phyloP scores from a whole-genome alignment of 208 protist genomes.

The Trypanosoma avium region DNA sequence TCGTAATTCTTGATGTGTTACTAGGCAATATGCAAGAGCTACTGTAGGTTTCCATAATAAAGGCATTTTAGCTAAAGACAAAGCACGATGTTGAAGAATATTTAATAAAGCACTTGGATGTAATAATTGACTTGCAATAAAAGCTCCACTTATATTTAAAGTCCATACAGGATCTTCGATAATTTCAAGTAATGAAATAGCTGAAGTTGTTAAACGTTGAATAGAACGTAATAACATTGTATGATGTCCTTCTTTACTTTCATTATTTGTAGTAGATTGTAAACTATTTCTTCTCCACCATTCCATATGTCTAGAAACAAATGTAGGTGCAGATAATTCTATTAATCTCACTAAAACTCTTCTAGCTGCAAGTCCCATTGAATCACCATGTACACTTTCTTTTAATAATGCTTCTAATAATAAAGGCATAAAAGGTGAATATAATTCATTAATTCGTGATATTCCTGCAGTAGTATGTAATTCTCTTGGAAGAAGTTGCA shows the following conservation, averaged over 20 bases:
- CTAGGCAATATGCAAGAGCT: slow-evolving; percentile 20
- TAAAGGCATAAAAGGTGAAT: slow-evolving; percentile 26
- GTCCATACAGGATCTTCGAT: slow-evolving; percentile 26
- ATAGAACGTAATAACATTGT: neutral
- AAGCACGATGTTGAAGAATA: slow-evolving; percentile 4
- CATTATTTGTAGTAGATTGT: neutral
- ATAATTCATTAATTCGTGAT: slow-evolving; percentile 15
- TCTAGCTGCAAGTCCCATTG: slow-evolving; percentile 15
- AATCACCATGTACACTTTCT: slow-evolving; percentile 10
- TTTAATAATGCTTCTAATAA: slow-evolving; percentile 36
- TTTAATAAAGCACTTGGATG: neutral
- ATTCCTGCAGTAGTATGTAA: slow-evolving; percentile 30
- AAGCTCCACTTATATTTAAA: neutral
- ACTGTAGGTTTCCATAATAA: slow-evolving; percentile 11
- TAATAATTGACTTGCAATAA: slow-evolving; percentile 17
- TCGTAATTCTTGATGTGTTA: slow-evolving; percentile 7
- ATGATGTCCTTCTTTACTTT: neutral
- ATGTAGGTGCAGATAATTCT: slow-evolving; percentile 25
- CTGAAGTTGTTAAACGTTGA: slow-evolving; percentile 10
- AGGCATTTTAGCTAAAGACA: slow-evolving; percentile 6
- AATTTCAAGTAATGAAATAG: slow-evolving; percentile 17
- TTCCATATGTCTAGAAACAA: slow-evolving; percentile 3
- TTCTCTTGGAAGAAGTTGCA: slow-evolving; percentile 26
- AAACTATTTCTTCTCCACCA: neutral
- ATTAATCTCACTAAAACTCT: slow-evolving; percentile 10